A percentile compares a stretch with the other conserved stretches of the same genome.
Evolutionary conservation across 768 basidiomycete species (phyloP).

Genomic region (Russula olivacea): DNA sequence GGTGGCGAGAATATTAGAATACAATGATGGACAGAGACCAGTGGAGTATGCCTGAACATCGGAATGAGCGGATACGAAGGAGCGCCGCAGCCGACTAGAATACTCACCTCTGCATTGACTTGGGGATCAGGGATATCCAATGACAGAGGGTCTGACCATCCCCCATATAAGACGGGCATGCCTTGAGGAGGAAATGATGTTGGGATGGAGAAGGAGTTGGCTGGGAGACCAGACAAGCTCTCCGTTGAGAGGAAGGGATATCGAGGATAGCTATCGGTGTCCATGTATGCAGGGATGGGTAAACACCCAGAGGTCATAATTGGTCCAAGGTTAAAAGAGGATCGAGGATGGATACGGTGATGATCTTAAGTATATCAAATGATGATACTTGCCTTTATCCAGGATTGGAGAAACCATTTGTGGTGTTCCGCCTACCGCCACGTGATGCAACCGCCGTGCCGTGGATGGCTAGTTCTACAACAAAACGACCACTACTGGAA

Average conservation of each 20-base stretch:
- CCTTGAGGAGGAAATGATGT: neutral
- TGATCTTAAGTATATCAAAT: too few species aligned
- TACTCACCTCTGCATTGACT: neutral
- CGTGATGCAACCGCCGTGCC: too few species aligned
- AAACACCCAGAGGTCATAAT: neutral
- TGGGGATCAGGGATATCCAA: too few species aligned
- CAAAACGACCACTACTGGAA: too few species aligned
- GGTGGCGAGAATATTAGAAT: neutral
- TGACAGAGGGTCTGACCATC: neutral
- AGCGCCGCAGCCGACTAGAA: neutral
- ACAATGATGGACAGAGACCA: neutral
- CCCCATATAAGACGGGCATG: neutral
- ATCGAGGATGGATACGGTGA: neutral
- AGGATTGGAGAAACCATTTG: too few species aligned
- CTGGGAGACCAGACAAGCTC: neutral
- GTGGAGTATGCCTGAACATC: neutral
- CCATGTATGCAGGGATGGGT: neutral
- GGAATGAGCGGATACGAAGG: neutral
- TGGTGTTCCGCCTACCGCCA: too few species aligned
- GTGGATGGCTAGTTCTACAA: too few species aligned
- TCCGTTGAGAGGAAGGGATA: neutral
- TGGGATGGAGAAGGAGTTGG: neutral
- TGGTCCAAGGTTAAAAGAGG: neutral
- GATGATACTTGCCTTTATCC: too few species aligned
- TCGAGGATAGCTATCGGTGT: neutral